Conservation (phyloP, 768 basidiomycete species). For the Nevesoporus exiguus region DNA sequence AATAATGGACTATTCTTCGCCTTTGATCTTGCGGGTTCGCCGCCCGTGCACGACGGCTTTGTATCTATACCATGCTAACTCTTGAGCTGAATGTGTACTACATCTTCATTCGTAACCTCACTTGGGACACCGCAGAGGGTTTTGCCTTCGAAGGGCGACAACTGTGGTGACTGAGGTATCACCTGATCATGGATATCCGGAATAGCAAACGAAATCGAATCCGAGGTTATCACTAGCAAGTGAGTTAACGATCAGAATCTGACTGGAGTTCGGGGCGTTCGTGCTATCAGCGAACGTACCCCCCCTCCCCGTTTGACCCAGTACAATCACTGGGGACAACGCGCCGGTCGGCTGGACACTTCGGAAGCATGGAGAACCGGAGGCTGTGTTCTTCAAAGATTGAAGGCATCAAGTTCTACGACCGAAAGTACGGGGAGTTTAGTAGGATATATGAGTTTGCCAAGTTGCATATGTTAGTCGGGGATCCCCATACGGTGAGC, state of each 20-base stretch:
- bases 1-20: conserved; percentile 32
- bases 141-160: conserved; percentile 44
- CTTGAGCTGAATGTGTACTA: background rate
- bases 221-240: conserved; percentile 54
- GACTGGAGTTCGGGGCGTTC: conserved; percentile 42
- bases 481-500: conserved; percentile 61
- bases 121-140: conserved; percentile 47
- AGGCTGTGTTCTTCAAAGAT: conserved; percentile 60
- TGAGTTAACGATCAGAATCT: background rate
- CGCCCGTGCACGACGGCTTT: background rate
- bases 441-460: conserved; percentile 65
- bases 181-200: conserved; percentile 28
- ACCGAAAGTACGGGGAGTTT: conserved; percentile 55
- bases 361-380: conserved; percentile 73
- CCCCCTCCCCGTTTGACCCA: conserved; percentile 55
- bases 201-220: conserved; percentile 46
- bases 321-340: conserved; percentile 71
- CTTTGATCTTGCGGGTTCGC: conserved; percentile 7
- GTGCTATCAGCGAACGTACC: conserved; percentile 42
- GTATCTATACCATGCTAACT: conserved; percentile 17
- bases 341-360: conserved; percentile 63
- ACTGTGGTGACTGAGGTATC: background rate
- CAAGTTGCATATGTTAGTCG: conserved; percentile 58
- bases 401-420: conserved; percentile 69
- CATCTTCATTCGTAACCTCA: background rate